Evolutionary conservation across 2,329 filamentous ascomycete genomes (phyloP).

Genomic region (Beauveria varroae): DNA sequence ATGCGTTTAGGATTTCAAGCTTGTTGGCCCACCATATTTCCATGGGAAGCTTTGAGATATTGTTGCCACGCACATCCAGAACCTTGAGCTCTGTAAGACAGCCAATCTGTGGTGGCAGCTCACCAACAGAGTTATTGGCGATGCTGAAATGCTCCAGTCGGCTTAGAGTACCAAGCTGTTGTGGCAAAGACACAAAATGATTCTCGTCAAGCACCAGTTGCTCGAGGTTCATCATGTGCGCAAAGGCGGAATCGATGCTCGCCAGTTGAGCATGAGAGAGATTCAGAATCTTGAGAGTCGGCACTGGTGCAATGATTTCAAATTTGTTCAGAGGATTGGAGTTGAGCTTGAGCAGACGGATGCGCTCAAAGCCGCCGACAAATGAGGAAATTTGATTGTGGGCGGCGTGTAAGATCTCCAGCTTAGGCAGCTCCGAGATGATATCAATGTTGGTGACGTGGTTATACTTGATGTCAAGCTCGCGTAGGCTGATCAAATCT

Average conservation of each 20-base stretch:
- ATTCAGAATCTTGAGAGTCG: slow-evolving; percentile 79
- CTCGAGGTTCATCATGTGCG: slow-evolving; percentile 78
- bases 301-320: slow-evolving; percentile 67
- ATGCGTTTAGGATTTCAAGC: slow-evolving; percentile 87
- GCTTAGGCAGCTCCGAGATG: slow-evolving; percentile 71
- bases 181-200: slow-evolving; percentile 84
- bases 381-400: slow-evolving; percentile 92
- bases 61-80: slow-evolving; percentile 88
- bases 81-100: slow-evolving; percentile 77
- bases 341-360: slow-evolving; percentile 81
- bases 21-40: slow-evolving; percentile 96
- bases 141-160: slow-evolving; percentile 89
- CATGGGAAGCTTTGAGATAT: slow-evolving; percentile 76
- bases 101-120: slow-evolving; percentile 80
- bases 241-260: slow-evolving; percentile 81
- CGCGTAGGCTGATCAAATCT: slow-evolving; percentile 69
- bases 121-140: slow-evolving; percentile 80
- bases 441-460: slow-evolving; percentile 81
- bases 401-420: slow-evolving; percentile 83
- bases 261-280: slow-evolving; percentile 86
- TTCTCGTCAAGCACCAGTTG: slow-evolving; percentile 90
- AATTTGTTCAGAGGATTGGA: slow-evolving; percentile 95
- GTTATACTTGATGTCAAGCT: slow-evolving; percentile 94
- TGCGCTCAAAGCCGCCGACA: slow-evolving; percentile 75
- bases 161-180: slow-evolving; percentile 74